These are phyloP conservation scores for Suhomyces vadensis DNA, from an alignment of 805 yeast species.

Conservation along the genomic window DNA sequence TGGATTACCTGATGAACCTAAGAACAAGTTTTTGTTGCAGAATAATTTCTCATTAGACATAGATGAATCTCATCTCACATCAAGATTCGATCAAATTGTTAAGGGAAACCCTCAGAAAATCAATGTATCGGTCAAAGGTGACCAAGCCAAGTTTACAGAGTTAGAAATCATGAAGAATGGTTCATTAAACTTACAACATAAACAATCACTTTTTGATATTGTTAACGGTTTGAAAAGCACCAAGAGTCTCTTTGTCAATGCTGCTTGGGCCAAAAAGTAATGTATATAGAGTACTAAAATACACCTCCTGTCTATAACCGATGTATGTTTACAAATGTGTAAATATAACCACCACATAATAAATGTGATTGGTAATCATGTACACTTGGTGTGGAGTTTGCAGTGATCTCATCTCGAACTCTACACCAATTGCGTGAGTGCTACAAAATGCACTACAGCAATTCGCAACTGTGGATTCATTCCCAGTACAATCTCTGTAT, in stretches of 20 bases:
- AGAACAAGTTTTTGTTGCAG: slow-evolving; percentile 35
- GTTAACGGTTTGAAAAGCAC: slow-evolving; percentile 30
- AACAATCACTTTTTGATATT: slow-evolving; percentile 31
- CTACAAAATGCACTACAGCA: not conserved
- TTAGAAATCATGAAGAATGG: slow-evolving; percentile 31
- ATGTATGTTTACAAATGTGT: too few relatives aligned
- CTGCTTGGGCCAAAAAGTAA: slow-evolving; percentile 26
- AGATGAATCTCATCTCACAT: slow-evolving; percentile 20
- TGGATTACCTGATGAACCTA: slow-evolving; percentile 16
- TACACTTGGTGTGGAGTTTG: not conserved
- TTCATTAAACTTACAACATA: slow-evolving; percentile 25
- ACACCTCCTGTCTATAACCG: not conserved
- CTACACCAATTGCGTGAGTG: not conserved
- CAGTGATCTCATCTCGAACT: too few relatives aligned
- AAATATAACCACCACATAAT: too few relatives aligned
- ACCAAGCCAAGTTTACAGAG: slow-evolving; percentile 21
- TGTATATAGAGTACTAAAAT: slow-evolving; percentile 1
- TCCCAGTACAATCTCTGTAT: too few relatives aligned
- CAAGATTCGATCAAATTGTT: slow-evolving; percentile 31
- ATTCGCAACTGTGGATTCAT: not conserved
- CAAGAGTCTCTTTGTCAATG: slow-evolving; percentile 26
- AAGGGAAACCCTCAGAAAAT: slow-evolving; percentile 30
- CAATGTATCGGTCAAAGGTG: slow-evolving; percentile 8
- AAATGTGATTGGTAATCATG: too few relatives aligned
- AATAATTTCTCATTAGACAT: slow-evolving; percentile 28